Conservation (phyloP, 257 asterid genomes). For the Scutellaria minor region DNA sequence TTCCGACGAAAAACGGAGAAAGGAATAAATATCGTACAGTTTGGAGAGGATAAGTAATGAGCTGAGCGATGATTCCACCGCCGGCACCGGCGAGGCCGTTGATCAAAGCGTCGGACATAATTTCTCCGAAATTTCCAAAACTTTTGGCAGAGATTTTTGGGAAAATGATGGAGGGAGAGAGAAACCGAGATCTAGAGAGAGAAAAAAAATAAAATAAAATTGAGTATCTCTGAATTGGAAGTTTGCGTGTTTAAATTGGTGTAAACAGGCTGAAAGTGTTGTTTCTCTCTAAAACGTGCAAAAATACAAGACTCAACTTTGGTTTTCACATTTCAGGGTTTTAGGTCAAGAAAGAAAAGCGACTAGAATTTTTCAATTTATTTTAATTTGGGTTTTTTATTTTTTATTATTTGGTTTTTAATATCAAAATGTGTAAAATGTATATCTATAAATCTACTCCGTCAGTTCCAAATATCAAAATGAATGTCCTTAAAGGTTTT, state of each 20-base stretch:
- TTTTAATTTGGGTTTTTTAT: too few relatives aligned
- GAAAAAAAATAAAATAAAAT: conserved; percentile 14
- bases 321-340: not conserved
- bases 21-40: conserved; percentile 53
- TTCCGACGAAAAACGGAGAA: conserved; percentile 9
- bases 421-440: too few relatives aligned
- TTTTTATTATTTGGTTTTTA: too few relatives aligned
- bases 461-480: too few relatives aligned
- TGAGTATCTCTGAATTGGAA: conserved; percentile 37
- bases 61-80: conserved; percentile 93
- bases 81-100: conserved; percentile 99
- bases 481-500: too few relatives aligned
- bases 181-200: conserved; percentile 42
- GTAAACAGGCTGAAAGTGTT: conserved; percentile 22
- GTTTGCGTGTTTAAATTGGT: conserved; percentile 34
- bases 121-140: conserved; percentile 13
- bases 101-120: conserved; percentile 96
- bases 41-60: conserved; percentile 92
- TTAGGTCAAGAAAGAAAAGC: not conserved
- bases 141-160: not conserved
- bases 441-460: too few relatives aligned
- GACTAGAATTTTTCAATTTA: too few relatives aligned
- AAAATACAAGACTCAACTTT: conserved; percentile 2
- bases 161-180: conserved; percentile 33
- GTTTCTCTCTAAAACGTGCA: not conserved